These are phyloP conservation scores for Theobroma grandiflorum DNA, from an alignment of 441 rosid species.

Conservation along the genomic window DNA sequence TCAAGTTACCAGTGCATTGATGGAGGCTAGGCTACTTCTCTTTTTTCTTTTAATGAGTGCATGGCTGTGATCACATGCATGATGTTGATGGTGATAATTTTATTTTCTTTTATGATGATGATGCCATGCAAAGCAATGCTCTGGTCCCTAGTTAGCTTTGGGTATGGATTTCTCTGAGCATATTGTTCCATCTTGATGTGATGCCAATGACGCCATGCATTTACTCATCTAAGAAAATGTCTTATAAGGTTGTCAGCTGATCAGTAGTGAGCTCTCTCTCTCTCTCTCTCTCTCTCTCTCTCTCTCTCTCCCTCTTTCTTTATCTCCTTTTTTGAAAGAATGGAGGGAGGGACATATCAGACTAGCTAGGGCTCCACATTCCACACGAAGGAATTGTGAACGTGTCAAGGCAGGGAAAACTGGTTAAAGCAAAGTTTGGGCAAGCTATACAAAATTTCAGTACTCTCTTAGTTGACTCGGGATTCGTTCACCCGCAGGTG, in stretches of 20 bases:
- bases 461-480: neutral
- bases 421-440: neutral
- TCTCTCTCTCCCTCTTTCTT: too few relatives aligned
- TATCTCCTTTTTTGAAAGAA: neutral
- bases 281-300: neutral
- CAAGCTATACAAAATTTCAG: neutral
- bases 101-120: neutral
- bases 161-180: conserved; percentile 5
- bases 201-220: conserved; percentile 22
- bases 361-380: neutral
- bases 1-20: neutral
- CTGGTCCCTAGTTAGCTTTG: neutral
- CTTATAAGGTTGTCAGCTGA: conserved; percentile 23
- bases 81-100: neutral
- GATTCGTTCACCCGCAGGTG: too few relatives aligned
- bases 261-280: neutral
- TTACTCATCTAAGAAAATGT: conserved; percentile 26
- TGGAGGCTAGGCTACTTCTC: neutral
- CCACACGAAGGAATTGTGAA: neutral
- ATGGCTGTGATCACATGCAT: neutral
- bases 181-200: conserved; percentile 28
- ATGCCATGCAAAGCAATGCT: conserved; percentile 11
- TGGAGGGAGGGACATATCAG: neutral
- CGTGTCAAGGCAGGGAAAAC: neutral
- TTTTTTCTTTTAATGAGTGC: too few relatives aligned